These are phyloP conservation scores for Lagerstroemia fauriei DNA, from an alignment of 441 rosid genomes.

Conservation along the genomic window DNA sequence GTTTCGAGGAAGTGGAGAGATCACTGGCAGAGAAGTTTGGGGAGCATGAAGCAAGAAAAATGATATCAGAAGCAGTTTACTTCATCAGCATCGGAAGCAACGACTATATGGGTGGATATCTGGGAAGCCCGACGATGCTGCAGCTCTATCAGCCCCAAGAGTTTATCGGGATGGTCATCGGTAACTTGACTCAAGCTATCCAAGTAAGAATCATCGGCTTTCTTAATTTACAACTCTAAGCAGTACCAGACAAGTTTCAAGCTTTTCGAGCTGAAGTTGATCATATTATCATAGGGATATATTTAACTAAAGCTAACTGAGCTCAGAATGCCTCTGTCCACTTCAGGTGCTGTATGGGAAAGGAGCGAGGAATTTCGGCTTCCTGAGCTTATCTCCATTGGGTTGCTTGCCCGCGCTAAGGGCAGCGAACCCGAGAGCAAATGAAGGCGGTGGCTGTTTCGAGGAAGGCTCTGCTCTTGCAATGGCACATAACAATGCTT, in stretches of 20 bases:
- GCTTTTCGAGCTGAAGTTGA: background rate
- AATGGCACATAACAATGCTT: conserved; percentile 48
- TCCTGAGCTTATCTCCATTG: conserved; percentile 46
- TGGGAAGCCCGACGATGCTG: conserved; percentile 42
- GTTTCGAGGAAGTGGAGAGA: conserved; percentile 40
- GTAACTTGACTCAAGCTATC: conserved; percentile 52
- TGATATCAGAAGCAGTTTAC: conserved; percentile 52
- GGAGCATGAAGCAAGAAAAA: conserved; percentile 29
- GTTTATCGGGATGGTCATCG: conserved; percentile 49
- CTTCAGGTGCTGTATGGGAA: conserved; percentile 46
- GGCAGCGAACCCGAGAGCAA: conserved; percentile 39
- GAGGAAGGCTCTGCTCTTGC: conserved; percentile 52
- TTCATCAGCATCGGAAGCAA: conserved; percentile 59
- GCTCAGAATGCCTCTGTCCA: background rate
- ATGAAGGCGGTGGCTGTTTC: conserved; percentile 40
- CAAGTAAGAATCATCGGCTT: conserved; percentile 35
- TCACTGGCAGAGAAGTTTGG: conserved; percentile 43
- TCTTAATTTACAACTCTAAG: background rate
- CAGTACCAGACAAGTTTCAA: background rate
- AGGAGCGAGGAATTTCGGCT: conserved; percentile 58
- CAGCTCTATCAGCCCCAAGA: conserved; percentile 35
- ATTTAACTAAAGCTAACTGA: background rate
- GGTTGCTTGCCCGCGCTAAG: conserved; percentile 58
- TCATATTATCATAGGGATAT: background rate
- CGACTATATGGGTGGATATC: conserved; percentile 54